Conservation (phyloP, 352 stramenopile genomes). For the Phytophthora citricola region DNA sequence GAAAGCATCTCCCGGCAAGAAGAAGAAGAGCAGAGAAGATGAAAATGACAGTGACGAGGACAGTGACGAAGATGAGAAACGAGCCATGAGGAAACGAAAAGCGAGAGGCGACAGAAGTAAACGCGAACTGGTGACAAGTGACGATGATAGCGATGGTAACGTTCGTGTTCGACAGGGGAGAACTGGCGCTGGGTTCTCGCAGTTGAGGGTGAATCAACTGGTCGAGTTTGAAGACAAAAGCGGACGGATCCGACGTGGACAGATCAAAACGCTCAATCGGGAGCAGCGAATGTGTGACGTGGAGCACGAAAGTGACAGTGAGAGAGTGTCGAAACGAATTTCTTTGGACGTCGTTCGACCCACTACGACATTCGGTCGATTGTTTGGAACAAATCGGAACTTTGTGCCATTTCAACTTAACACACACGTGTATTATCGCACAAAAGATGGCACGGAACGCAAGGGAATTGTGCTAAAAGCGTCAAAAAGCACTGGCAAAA, state of each 20-base stretch:
- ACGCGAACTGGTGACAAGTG: conserved; percentile 42
- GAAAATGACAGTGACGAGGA: conserved; percentile 11
- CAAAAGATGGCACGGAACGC: conserved; percentile 50
- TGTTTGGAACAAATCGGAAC: conserved; percentile 40
- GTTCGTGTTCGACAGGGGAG: neutral
- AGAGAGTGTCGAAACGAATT: conserved; percentile 57
- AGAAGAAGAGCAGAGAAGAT: conserved; percentile 29
- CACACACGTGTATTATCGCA: conserved; percentile 60
- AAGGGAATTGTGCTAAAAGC: conserved; percentile 69
- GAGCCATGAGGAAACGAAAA: conserved; percentile 37
- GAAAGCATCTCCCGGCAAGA: conserved; percentile 7
- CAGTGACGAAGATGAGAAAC: conserved; percentile 22
- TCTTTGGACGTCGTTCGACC: conserved; percentile 37
- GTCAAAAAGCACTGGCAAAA: conserved; percentile 38
- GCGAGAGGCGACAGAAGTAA: conserved; percentile 43
- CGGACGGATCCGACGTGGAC: conserved; percentile 49
- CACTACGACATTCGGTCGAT: conserved; percentile 38
- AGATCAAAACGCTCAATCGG: conserved; percentile 51
- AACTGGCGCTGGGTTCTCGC: conserved; percentile 27
- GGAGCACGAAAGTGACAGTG: conserved; percentile 64
- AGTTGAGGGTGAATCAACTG: conserved; percentile 52
- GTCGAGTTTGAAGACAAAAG: conserved; percentile 64
- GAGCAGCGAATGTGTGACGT: conserved; percentile 61
- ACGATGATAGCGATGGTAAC: conserved; percentile 33
- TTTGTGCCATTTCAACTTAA: conserved; percentile 46